phyloP scores from a whole-genome alignment of 2,329 filamentous ascomycete genomes.

The Fusarium xyrophilum region DNA sequence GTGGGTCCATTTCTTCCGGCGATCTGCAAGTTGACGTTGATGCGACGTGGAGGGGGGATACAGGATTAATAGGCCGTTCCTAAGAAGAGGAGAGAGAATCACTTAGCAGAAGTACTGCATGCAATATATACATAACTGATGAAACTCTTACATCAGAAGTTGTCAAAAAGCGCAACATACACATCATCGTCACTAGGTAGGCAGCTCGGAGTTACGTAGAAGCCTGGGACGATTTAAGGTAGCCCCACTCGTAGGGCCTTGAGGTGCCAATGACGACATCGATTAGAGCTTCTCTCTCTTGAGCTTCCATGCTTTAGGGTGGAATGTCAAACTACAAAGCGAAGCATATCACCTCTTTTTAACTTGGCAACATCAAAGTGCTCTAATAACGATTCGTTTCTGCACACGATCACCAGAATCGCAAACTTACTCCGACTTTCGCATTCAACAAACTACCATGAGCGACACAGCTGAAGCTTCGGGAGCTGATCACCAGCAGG shows the following conservation, averaged over 20 bases:
- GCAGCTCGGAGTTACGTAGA: no score
- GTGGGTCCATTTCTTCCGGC: conserved; percentile 25
- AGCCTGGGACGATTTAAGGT: conserved; percentile 10
- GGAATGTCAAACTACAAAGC: conserved; percentile 28
- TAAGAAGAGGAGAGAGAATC: background rate
- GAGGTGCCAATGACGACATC: conserved; percentile 35
- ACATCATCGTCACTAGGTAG: conserved; percentile 18
- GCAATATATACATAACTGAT: background rate
- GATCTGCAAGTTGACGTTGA: conserved; percentile 31
- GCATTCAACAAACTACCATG: conserved; percentile 26
- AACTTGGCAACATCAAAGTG: background rate
- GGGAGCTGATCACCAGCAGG: conserved; percentile 29
- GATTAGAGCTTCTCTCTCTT: conserved; percentile 25
- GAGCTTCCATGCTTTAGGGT: conserved; percentile 19
- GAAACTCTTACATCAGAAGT: conserved; percentile 12
- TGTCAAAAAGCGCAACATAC: conserved; percentile 12
- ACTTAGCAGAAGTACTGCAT: background rate
- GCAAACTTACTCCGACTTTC: background rate
- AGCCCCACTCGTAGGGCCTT: conserved; percentile 18
- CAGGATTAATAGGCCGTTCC: background rate
- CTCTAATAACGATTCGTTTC: background rate
- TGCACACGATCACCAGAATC: background rate
- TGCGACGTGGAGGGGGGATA: background rate
- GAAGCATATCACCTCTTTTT: background rate
- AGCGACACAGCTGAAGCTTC: conserved; percentile 37